phyloP scores from a whole-genome alignment of 768 basidiomycete genomes.

The Suillus subalutaceus region DNA sequence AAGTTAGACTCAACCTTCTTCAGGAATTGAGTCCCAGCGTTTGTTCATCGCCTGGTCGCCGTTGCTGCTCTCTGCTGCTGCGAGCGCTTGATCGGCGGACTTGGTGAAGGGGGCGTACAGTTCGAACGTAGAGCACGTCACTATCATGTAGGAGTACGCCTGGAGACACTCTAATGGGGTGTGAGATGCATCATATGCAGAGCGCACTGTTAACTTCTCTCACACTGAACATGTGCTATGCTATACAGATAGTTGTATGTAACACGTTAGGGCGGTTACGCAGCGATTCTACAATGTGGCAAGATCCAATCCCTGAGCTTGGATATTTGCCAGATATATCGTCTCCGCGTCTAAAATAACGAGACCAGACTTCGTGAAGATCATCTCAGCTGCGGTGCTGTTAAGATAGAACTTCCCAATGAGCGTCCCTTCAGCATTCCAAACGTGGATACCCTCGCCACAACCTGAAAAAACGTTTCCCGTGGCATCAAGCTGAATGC shows the following conservation, averaged over 20 bases:
- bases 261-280: slow-evolving; percentile 18
- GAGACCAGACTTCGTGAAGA: slow-evolving; percentile 43
- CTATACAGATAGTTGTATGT: slow-evolving; percentile 2
- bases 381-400: slow-evolving; percentile 39
- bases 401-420: slow-evolving; percentile 66
- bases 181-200: too few species aligned
- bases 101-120: slow-evolving; percentile 86
- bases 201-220: background rate
- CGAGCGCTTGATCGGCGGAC: slow-evolving; percentile 73
- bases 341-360: slow-evolving; percentile 43
- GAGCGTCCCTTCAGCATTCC: slow-evolving; percentile 55
- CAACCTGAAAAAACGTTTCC: slow-evolving; percentile 71
- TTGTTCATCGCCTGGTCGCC: slow-evolving; percentile 70
- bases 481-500: slow-evolving; percentile 61
- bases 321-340: slow-evolving; percentile 42
- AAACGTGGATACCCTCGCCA: slow-evolving; percentile 72
- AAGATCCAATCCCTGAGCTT: slow-evolving; percentile 33
- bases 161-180: too few species aligned
- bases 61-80: slow-evolving; percentile 60
- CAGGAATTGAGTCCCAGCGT: slow-evolving; percentile 88
- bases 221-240: background rate
- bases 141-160: slow-evolving; percentile 71
- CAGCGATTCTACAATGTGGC: slow-evolving; percentile 3
- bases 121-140: slow-evolving; percentile 90
- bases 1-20: slow-evolving; percentile 93